Conservation (phyloP, 2,329 filamentous ascomycete species). For the Dactylellina haptotyla region DNA sequence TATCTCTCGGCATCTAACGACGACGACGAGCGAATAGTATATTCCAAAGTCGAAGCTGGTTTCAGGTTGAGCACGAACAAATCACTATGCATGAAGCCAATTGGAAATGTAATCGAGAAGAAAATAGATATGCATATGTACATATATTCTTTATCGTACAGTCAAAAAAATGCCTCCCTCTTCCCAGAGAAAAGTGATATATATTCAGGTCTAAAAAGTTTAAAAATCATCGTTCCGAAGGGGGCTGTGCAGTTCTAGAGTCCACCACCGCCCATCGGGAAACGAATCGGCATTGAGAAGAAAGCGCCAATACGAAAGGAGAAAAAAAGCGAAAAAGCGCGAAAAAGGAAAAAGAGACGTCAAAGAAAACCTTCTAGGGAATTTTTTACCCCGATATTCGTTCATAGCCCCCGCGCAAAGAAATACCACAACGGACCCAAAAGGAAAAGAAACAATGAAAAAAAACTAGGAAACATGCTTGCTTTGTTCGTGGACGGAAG, state of each 20-base stretch:
- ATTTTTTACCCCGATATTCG: not conserved
- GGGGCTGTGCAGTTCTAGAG: not conserved
- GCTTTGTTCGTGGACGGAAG: constrained; percentile 30
- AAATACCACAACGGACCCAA: not conserved
- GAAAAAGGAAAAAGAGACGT: no score
- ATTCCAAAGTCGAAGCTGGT: no score
- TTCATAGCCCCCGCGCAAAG: not conserved
- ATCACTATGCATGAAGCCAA: no score
- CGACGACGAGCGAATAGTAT: no score
- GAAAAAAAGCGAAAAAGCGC: no score
- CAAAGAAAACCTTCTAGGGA: constrained; percentile 7
- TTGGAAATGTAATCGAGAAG: no score
- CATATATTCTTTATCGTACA: not conserved
- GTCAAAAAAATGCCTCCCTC: not conserved
- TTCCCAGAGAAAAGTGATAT: not conserved
- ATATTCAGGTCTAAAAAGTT: not conserved
- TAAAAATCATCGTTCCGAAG: not conserved
- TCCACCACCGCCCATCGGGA: no score
- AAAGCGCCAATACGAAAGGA: no score
- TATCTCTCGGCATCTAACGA: no score
- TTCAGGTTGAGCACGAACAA: no score
- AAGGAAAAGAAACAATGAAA: constrained; percentile 12
- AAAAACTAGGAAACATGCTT: constrained; percentile 2
- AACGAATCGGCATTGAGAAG: not conserved
- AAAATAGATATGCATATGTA: not conserved